Evolutionary conservation across 345 rosid species (phyloP).

Genomic region (Eucalyptus pauciflora): DNA sequence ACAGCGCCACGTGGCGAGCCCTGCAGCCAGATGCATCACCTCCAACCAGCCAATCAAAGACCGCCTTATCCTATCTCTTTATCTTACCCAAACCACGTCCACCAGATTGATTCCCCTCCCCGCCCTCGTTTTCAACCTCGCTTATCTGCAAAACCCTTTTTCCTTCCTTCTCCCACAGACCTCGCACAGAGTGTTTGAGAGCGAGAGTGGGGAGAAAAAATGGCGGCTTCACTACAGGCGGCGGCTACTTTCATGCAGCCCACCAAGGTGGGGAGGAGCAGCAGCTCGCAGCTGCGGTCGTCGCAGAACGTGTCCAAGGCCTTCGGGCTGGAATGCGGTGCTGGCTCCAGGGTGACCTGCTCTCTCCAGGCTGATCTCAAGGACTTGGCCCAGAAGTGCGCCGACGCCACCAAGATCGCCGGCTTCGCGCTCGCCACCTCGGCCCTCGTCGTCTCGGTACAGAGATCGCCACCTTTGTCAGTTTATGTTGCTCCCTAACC

Average conservation of each 20-base stretch:
- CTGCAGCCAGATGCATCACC: slow-evolving; percentile 5
- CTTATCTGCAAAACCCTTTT: not conserved
- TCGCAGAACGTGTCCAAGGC: slow-evolving; percentile 37
- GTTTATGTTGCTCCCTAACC: not conserved
- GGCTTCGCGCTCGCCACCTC: slow-evolving; percentile 93
- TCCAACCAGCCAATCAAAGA: slow-evolving; percentile 48
- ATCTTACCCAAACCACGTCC: slow-evolving; percentile 34
- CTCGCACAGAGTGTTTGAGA: not conserved
- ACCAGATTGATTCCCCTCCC: not conserved
- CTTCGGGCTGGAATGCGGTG: slow-evolving; percentile 39
- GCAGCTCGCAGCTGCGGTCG: slow-evolving; percentile 30
- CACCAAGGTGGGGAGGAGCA: slow-evolving; percentile 31
- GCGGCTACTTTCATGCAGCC: slow-evolving; percentile 84
- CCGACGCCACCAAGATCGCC: slow-evolving; percentile 67
- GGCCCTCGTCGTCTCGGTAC: slow-evolving; percentile 90
- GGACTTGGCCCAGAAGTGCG: slow-evolving; percentile 61
- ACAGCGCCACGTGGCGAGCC: slow-evolving; percentile 44
- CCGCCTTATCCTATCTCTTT: slow-evolving; percentile 64
- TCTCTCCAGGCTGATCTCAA: slow-evolving; percentile 57
- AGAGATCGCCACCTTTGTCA: not conserved
- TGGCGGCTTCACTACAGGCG: slow-evolving; percentile 91
- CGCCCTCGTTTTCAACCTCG: not conserved
- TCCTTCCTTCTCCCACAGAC: not conserved
- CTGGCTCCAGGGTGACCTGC: slow-evolving; percentile 55
- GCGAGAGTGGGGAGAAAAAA: not conserved